phyloP scores from a whole-genome alignment of 78 protist species.

The Tieghemostelium lacteum region DNA sequence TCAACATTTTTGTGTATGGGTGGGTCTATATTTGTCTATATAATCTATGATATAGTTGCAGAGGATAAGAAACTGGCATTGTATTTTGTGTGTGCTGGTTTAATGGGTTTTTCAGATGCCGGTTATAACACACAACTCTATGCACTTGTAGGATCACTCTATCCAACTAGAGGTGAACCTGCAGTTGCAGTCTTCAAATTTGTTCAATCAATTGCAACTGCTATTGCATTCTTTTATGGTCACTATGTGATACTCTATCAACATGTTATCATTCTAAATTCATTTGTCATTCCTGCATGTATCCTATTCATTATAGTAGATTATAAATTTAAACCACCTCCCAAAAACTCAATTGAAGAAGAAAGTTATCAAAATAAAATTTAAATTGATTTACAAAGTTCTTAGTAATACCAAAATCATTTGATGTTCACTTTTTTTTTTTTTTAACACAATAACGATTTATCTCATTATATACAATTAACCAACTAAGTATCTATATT shows the following conservation, averaged over 20 bases:
- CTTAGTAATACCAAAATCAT: no score
- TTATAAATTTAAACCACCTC: not conserved
- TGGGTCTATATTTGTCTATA: constrained; percentile 22
- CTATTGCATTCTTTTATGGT: constrained; percentile 64
- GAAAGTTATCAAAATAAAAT: no score
- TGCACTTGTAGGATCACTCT: constrained; percentile 35
- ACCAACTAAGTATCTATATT: no score
- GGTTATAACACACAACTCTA: constrained; percentile 70
- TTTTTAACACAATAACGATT: no score
- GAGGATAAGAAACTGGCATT: not conserved
- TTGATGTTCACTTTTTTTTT: no score
- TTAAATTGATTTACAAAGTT: no score
- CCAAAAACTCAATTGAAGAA: not conserved
- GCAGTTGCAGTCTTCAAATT: constrained; percentile 71
- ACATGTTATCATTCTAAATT: not conserved
- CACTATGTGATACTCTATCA: not conserved
- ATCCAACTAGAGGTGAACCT: constrained; percentile 48
- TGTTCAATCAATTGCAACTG: constrained; percentile 66
- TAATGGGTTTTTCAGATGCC: constrained; percentile 66
- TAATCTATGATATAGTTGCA: not conserved
- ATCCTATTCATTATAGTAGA: constrained; percentile 40
- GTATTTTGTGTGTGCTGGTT: constrained; percentile 46
- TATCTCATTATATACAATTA: no score
- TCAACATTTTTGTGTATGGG: constrained; percentile 10
- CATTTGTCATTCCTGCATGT: constrained; percentile 51